Conservation (phyloP, 257 asterid genomes). For the Solanum infundibuliforme region DNA sequence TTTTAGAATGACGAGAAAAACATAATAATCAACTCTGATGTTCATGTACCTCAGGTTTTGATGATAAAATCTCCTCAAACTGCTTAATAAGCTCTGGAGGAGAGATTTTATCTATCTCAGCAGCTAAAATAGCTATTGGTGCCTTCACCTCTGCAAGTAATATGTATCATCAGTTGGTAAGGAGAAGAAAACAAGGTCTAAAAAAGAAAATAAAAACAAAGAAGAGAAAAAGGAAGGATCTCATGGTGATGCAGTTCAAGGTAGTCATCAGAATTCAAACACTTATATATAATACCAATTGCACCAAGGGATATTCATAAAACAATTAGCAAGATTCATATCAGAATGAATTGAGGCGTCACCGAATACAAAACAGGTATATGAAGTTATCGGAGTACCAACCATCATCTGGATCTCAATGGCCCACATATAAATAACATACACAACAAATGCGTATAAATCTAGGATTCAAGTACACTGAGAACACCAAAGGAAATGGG, state of each 20-base stretch:
- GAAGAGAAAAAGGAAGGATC: not conserved
- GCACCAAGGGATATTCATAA: not conserved
- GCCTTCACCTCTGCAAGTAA: conserved; percentile 33
- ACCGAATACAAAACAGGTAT: not conserved
- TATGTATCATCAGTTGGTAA: not conserved
- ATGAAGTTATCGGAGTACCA: not conserved
- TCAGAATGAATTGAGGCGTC: not conserved
- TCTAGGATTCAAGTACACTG: not conserved
- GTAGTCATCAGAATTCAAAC: not conserved
- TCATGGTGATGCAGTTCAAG: not conserved
- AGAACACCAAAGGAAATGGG: not conserved
- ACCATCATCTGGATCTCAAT: not conserved
- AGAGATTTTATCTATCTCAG: conserved; percentile 35
- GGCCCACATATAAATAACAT: not conserved
- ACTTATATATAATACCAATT: not conserved
- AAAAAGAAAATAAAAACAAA: not conserved
- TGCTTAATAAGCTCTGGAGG: conserved; percentile 43
- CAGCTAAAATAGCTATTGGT: conserved; percentile 52
- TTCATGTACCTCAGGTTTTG: conserved; percentile 40
- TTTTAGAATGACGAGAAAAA: not conserved
- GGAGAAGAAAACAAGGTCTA: not conserved
- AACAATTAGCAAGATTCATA: not conserved
- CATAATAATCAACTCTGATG: not conserved
- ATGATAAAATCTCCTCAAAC: conserved; percentile 36
- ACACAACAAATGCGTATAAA: not conserved